These are phyloP conservation scores for Phoenix roebelenii DNA, from an alignment of 176 grass and related monocot genomes.

Conservation along the genomic window DNA sequence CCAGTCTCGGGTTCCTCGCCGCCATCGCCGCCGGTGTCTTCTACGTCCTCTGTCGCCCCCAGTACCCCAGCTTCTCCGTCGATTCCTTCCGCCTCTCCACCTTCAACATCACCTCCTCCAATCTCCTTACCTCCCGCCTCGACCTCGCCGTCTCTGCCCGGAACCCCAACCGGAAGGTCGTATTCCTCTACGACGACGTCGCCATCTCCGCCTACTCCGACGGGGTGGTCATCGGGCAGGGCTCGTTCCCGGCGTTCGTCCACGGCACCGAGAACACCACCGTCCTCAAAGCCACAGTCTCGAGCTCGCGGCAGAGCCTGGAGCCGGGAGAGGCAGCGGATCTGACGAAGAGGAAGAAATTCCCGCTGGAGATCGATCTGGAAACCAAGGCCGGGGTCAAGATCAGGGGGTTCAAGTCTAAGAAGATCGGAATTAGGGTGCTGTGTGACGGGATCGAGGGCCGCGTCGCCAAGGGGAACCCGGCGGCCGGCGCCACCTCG, in stretches of 20 bases:
- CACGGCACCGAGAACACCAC: conserved; percentile 58
- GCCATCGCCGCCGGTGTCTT: conserved; percentile 73
- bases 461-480: conserved; percentile 27
- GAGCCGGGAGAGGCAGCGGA: conserved; percentile 45
- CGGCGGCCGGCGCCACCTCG: conserved; percentile 18
- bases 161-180: conserved; percentile 83
- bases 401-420: conserved; percentile 69
- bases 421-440: conserved; percentile 58
- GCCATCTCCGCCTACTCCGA: conserved; percentile 37
- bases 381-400: conserved; percentile 76
- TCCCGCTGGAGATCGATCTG: conserved; percentile 40
- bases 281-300: conserved; percentile 40
- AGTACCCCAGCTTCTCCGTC: conserved; percentile 55
- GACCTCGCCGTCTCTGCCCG: conserved; percentile 76
- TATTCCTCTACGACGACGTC: conserved; percentile 65
- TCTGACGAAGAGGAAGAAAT: conserved; percentile 60
- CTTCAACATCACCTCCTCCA: conserved; percentile 64
- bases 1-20: too few relatives aligned
- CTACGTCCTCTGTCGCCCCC: conserved; percentile 84
- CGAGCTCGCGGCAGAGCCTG: conserved; percentile 23
- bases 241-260: conserved; percentile 63
- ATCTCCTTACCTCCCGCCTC: conserved; percentile 65
- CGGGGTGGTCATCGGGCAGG: conserved; percentile 47
- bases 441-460: conserved; percentile 47
- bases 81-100: conserved; percentile 54